Evolutionary conservation across 2,329 filamentous ascomycete species (phyloP), one percentile per base, ranked within the genome.

Genomic region (Hypocreales sp.): DNA sequence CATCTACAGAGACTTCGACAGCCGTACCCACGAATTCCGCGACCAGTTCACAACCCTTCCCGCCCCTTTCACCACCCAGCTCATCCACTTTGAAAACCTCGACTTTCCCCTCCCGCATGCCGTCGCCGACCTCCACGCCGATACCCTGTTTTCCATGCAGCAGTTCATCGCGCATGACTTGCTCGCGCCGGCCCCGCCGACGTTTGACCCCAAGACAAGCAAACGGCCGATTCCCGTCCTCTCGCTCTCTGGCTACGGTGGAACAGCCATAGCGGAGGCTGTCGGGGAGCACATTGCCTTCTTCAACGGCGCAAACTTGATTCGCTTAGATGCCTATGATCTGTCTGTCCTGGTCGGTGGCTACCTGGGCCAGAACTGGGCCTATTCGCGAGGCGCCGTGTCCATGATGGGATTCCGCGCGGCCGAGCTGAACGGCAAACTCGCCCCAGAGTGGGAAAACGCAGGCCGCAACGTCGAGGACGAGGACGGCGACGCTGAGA

Each of bases 321-420:
- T 90, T 18, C 64, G 68, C 13, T 45, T 92, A 8, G 68, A 75
- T 41, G 71, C 80, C 1, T 67, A 74, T 35, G 75, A 79, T 41
- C 53, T 92, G 28, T 77, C 77, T 4, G 63, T 75, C 26, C 56
- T 90, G 15, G 62, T 76, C 1, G 77, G 75, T 3, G 62, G 70
- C 23, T 82, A 84, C 40, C 51, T 86, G 8, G 77, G 75, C 5
- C 72, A 79, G 40, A 61, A 67, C 32, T 59, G 53, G 49, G 53
- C 55, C 4, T 60, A 56, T 25, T 51, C 53, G 3, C 45, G 60
- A 9, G 63, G 67, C 1, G 46, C 56, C 13, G 48, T 68, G 8
- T 63, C 68, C 3, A 59, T 63, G 37, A 48, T 76, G 25, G 68
- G 65, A 2, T 76, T 72, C 35, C 56, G 59, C 36, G 53, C 67